Conservation (phyloP, 257 asterid species). For the Datura wrightii region DNA sequence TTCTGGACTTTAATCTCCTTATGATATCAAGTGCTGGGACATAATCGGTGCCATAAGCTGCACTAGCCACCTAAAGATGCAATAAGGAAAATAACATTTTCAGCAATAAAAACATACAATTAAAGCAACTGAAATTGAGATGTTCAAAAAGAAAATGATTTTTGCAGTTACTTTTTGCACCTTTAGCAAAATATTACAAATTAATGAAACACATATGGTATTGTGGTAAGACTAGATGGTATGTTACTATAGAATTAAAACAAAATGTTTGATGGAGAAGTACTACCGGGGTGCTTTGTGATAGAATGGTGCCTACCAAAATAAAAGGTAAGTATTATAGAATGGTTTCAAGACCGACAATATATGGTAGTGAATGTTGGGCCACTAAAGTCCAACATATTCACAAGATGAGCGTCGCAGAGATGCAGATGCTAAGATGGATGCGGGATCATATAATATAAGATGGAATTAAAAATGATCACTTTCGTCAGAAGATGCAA, state of each 20-base stretch:
- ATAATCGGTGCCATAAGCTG: constrained; percentile 82
- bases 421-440: not conserved
- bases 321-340: not conserved
- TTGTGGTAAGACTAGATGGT: not conserved
- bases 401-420: not conserved
- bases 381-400: not conserved
- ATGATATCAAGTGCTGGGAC: constrained; percentile 73
- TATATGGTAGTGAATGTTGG: not conserved
- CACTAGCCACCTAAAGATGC: constrained; percentile 81
- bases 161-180: not conserved
- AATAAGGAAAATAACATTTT: constrained; percentile 27
- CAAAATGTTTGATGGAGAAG: not conserved
- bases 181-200: not conserved
- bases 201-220: not conserved
- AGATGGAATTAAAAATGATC: not conserved
- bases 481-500: no score
- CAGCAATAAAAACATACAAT: not conserved
- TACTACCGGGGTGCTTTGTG: not conserved
- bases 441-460: not conserved
- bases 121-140: not conserved
- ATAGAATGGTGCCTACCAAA: not conserved
- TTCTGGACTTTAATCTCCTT: constrained; percentile 58
- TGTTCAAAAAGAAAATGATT: constrained; percentile 7
- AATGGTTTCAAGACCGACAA: not conserved
- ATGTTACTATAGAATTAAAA: not conserved